Evolutionary conservation across 495 filamentous ascomycete genomes (phyloP).

Genomic region (Penicillium dipodomyicola): DNA sequence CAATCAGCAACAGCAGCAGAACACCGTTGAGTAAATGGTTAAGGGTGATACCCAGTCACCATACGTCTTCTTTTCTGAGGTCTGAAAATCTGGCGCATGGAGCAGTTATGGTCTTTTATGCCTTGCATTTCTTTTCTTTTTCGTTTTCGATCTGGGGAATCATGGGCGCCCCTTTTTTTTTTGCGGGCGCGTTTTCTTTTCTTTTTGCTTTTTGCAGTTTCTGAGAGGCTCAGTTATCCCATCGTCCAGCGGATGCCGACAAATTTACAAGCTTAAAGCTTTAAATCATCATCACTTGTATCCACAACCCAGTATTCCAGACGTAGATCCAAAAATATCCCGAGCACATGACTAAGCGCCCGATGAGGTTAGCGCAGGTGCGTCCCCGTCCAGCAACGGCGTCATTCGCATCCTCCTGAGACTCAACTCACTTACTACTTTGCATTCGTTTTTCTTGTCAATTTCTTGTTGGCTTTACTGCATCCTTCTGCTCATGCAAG

Average conservation of each 20-base stretch:
- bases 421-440: constrained; percentile 14
- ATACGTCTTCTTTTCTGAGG: constrained; percentile 8
- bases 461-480: constrained; percentile 22
- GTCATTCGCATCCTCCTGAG: constrained; percentile 36
- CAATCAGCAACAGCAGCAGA: constrained; percentile 38
- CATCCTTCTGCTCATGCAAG: constrained; percentile 32
- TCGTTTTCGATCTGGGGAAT: constrained; percentile 9
- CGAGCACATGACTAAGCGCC: constrained; percentile 24
- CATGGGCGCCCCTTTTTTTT: constrained; percentile 1
- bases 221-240: neutral
- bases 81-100: constrained; percentile 18
- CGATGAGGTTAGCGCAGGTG: constrained; percentile 21
- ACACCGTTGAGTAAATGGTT: constrained; percentile 28
- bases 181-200: neutral
- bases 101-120: constrained; percentile 12
- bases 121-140: constrained; percentile 16
- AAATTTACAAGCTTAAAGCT: constrained; percentile 3
- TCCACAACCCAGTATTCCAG: neutral
- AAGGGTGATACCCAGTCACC: constrained; percentile 9
- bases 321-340: constrained; percentile 11
- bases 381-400: constrained; percentile 30
- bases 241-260: constrained; percentile 11
- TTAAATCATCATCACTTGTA: neutral
- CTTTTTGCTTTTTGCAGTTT: constrained; percentile 7
- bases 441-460: constrained; percentile 25